Evolutionary conservation across 495 filamentous ascomycete species (phyloP), one percentile per base, ranked within the genome.

Genomic region (Friedmanniomyces simplex): DNA sequence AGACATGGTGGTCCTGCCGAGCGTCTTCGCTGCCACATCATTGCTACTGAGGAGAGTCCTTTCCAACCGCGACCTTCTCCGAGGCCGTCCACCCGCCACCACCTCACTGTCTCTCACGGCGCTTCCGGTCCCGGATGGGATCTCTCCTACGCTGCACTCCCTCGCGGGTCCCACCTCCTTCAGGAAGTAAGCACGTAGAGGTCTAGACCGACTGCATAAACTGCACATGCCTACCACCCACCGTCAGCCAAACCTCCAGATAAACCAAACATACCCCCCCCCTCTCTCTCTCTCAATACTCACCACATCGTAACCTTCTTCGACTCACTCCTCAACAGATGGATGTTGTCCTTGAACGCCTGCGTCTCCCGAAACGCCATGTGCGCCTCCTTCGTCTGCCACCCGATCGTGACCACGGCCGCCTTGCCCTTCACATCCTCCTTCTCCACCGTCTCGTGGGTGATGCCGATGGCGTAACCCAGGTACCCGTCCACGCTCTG

Each of bases 321-420:
- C 50, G 51, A 24, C 20, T 8, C 28, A 8, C 57, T 47, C 36
- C 59, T 55, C 54, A 65, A 37, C 39, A 47, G 24, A 20, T 55
- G 28, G 20, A 65, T 54, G 49, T 62, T 65, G 16, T 65, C 52
- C 55, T 65, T 65, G 57, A 65, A 63, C 6, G 13, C 25, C 22
- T 55, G 18, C 46, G 61, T 52, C 46, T 53, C 50, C 56, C 56
- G 30, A 22, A 45, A 52, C 16, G 30, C 52, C 60, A 60, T 59
- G 48, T 65, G 63, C 34, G 26, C 57, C 16, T 65, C 51, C n/a
- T 48, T 48, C 7, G 39, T 51, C 16, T 55, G 22, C 63, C 63
- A 65, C 8, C 63, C 63, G 46, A 56, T 45, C 14, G 41, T 8
- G 3, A 55, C 20, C 21, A 65, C 56, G 6, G 26, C 41, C 6